A percentile compares a stretch with the other conserved stretches of the same genome.
phyloP scores from a whole-genome alignment of 2,329 filamentous ascomycete genomes.

The Penicillium decumbens region DNA sequence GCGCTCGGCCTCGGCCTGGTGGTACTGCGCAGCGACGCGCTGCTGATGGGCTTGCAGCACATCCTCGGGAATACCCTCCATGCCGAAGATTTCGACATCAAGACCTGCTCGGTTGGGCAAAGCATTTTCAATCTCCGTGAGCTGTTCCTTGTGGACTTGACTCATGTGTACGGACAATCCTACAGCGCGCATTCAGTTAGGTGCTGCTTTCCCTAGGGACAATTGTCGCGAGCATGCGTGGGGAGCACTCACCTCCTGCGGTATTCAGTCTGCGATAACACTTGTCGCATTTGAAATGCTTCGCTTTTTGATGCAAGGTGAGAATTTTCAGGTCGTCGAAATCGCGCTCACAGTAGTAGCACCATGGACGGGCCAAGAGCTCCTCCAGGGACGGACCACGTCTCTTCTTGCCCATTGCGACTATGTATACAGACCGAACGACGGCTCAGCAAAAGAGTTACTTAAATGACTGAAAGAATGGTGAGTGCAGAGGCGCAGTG shows the following conservation, averaged over 20 bases:
- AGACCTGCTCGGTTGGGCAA: slow-evolving; percentile 78
- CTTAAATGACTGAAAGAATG: neutral
- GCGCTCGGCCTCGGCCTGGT: slow-evolving; percentile 77
- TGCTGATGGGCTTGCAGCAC: slow-evolving; percentile 78
- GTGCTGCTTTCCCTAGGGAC: neutral
- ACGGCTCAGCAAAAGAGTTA: neutral
- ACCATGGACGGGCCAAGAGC: slow-evolving; percentile 83
- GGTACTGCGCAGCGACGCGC: slow-evolving; percentile 78
- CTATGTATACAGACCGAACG: neutral
- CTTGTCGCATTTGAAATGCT: slow-evolving; percentile 95
- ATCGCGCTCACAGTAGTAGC: slow-evolving; percentile 99
- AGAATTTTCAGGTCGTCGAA: slow-evolving; percentile 97
- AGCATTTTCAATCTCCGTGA: slow-evolving; percentile 85
- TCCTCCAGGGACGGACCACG: slow-evolving; percentile 83
- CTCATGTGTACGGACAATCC: slow-evolving; percentile 96
- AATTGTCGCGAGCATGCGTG: neutral
- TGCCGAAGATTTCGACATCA: slow-evolving; percentile 94
- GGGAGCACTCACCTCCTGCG: slow-evolving; percentile 67
- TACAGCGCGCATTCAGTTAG: slow-evolving; percentile 35
- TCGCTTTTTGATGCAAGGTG: slow-evolving; percentile 96
- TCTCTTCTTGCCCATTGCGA: slow-evolving; percentile 81
- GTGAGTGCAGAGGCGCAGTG: neutral
- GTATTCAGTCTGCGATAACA: slow-evolving; percentile 88
- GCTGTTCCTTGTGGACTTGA: slow-evolving; percentile 93
- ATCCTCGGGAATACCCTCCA: slow-evolving; percentile 92